Evolutionary conservation across 192 early-diverging fungal genomes (phyloP).

Genomic region (Podochytrium sp.): DNA sequence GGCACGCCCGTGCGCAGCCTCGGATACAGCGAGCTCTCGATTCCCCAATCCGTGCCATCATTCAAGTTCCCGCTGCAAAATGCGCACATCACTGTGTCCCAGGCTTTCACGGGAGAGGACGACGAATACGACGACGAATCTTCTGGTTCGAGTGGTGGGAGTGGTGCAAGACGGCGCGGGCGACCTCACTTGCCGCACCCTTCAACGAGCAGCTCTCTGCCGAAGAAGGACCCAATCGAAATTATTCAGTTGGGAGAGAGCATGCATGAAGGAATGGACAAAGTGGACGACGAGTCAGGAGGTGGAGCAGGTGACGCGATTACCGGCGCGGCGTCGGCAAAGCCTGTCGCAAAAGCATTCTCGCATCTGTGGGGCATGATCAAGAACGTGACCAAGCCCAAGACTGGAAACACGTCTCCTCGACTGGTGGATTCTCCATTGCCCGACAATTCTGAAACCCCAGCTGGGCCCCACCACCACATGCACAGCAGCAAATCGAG

Average conservation of each 20-base stretch:
- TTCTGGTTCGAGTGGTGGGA: not conserved
- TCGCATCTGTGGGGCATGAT: constrained; percentile 31
- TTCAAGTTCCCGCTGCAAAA: not conserved
- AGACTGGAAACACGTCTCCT: not conserved
- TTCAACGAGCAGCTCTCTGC: not conserved
- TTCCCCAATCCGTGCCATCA: not conserved
- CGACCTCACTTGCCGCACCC: not conserved
- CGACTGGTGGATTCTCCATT: not conserved
- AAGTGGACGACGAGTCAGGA: not conserved
- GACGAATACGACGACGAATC: not conserved
- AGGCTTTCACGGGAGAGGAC: not conserved
- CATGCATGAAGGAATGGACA: not conserved
- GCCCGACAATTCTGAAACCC: not conserved
- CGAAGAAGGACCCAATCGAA: not conserved
- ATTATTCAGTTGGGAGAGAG: not conserved
- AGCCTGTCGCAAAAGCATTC: constrained; percentile 1
- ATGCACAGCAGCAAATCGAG: not conserved
- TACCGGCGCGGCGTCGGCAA: not conserved
- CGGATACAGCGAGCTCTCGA: not conserved
- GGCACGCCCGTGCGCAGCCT: not conserved
- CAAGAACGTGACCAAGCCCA: constrained; percentile 14
- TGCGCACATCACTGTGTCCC: not conserved
- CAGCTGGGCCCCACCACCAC: not conserved
- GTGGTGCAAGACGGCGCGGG: no score
- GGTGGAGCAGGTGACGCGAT: not conserved